Percentiles rank a stretch among this genome's conserved stretches.
Conservation (phyloP, 2,329 filamentous ascomycete genomes). For the Chrysoporthe puriensis region DNA sequence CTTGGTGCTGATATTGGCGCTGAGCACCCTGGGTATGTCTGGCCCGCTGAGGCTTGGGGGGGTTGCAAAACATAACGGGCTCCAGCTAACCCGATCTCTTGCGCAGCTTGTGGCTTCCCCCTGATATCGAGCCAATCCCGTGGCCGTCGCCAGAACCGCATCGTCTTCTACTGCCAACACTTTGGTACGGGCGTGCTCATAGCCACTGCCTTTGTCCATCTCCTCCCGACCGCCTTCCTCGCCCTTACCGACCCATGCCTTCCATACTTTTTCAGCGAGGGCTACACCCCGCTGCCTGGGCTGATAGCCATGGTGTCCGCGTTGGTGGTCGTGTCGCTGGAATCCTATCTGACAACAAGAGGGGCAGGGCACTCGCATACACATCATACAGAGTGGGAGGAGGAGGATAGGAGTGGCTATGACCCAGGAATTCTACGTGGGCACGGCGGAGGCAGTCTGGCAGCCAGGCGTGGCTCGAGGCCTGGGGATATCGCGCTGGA, state of each 20-base stretch:
- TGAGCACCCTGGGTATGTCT: constrained; percentile 60
- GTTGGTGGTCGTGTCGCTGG: constrained; percentile 80
- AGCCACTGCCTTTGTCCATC: constrained; percentile 82
- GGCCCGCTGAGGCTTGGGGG: neutral
- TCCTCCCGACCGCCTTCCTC: constrained; percentile 69
- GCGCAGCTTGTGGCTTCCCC: constrained; percentile 66
- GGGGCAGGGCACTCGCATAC: constrained; percentile 66
- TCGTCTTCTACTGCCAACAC: constrained; percentile 72
- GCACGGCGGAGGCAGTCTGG: constrained; percentile 36
- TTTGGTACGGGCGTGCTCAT: constrained; percentile 85
- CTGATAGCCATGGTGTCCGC: constrained; percentile 81
- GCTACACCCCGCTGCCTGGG: constrained; percentile 80
- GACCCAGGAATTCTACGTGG: constrained; percentile 29
- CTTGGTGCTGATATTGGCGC: constrained; percentile 64
- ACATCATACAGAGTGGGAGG: constrained; percentile 56
- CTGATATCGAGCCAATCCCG: constrained; percentile 64
- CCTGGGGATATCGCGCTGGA: constrained; percentile 55
- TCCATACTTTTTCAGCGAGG: constrained; percentile 75
- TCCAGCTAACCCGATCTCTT: constrained; percentile 22
- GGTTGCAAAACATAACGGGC: constrained; percentile 19
- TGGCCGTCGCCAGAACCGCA: constrained; percentile 58
- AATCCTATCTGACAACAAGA: constrained; percentile 83
- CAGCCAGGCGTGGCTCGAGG: constrained; percentile 45
- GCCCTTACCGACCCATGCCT: constrained; percentile 73
- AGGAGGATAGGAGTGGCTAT: constrained; percentile 39